These are phyloP conservation scores for Arabidopsis lyrata DNA, from an alignment of 441 rosid species.

Conservation along the genomic window DNA sequence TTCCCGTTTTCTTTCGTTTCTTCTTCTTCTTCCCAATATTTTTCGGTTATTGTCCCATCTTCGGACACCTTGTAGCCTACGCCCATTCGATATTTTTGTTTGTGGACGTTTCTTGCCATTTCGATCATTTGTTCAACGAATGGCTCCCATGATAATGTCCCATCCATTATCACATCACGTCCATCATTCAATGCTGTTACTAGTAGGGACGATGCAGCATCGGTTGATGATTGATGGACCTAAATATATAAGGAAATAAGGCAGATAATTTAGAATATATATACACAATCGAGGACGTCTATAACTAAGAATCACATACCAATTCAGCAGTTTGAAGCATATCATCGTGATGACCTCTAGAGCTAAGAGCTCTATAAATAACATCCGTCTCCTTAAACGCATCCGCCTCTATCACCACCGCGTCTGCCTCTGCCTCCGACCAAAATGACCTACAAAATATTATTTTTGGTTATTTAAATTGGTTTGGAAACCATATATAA, in stretches of 20 bases:
- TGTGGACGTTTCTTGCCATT: conserved; percentile 89
- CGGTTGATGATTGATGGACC: conserved; percentile 90
- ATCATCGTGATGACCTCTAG: conserved; percentile 78
- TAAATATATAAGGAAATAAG: not conserved
- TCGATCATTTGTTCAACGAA: conserved; percentile 75
- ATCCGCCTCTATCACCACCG: conserved; percentile 89
- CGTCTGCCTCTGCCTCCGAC: conserved; percentile 68
- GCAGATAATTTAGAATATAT: too few relatives aligned
- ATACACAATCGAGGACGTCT: not conserved
- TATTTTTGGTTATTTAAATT: not conserved
- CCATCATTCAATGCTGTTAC: conserved; percentile 94
- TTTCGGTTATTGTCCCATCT: conserved; percentile 66
- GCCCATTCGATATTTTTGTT: conserved; percentile 75
- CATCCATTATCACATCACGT: conserved; percentile 95
- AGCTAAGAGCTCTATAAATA: conserved; percentile 74
- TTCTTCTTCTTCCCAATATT: conserved; percentile 72
- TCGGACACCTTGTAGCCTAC: conserved; percentile 66
- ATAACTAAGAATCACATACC: conserved; percentile 42
- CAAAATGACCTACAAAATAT: conserved; percentile 66
- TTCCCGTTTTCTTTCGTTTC: conserved; percentile 42
- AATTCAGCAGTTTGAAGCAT: conserved; percentile 89
- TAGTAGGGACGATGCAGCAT: conserved; percentile 86
- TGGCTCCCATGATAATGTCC: conserved; percentile 95
- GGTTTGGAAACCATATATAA: not conserved
- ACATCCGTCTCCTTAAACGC: conserved; percentile 94